Base-by-base conservation (phyloP, 495 filamentous ascomycete genomes). In the Terfezia claveryi region DNA sequence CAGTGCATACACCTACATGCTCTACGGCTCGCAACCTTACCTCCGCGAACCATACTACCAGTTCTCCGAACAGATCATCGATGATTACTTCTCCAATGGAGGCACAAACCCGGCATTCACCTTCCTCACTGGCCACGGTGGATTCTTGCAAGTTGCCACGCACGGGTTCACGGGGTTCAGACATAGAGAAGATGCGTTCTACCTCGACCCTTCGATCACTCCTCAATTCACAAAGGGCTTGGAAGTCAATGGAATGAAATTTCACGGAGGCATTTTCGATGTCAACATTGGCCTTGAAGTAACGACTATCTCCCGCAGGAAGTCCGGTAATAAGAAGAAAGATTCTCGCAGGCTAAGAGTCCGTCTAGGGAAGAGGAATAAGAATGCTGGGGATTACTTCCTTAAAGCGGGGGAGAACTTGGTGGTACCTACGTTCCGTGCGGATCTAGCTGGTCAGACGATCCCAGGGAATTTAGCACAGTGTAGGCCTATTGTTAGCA, bases 21-120 rank as follows among this genome's bases (percentile, higher is more conserved):
- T 76, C 8, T 69, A 72, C 53, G 69, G 68, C 20, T 71, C 68
- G 20, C 61, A 74, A 50, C 76, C 76, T 0, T 80, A 80, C 58
- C 62, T 70, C 20, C 70, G 76, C 11, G 71, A 68, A 17, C 76
- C 76, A 8, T 80, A 67, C 65, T 78, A 72, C 65, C 76, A 79
- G 57, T 77, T 74, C 67, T 76, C 80, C 0, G 83, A 88, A 61
- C 83, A 88, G 61, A 71, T 83, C 41, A 64, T 76, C 37, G 83
- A 88, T 59, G 69, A 84, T 60, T 73, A 72, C 54, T 70, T 67
- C 46, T 61, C 67, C 14, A 87, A 87, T 59, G 84, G 73, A 37
- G 71, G 71, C 51, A 76, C 71, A 6, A 75, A 76, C 55, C 74
- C 76, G 0, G 76, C 76, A 2, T 80, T 71, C 58, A 76, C 77